These are phyloP conservation scores for Papilionanthe hybrid DNA, from an alignment of 116 monocot genomes.

Conservation along the genomic window DNA sequence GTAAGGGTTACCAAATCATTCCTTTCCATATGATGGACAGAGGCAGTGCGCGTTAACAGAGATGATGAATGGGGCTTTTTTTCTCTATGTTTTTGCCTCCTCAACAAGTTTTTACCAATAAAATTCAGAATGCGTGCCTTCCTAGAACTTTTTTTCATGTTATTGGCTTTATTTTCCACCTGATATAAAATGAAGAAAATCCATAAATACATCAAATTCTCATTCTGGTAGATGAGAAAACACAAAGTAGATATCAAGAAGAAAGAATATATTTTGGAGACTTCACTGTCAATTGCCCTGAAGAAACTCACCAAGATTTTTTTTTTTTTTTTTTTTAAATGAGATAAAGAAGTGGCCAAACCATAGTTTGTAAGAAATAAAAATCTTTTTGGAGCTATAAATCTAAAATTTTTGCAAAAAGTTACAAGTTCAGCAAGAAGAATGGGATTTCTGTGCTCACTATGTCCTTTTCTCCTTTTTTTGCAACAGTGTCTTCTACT, in stretches of 20 bases:
- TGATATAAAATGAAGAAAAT: constrained; percentile 10
- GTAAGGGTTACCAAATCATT: constrained; percentile 34
- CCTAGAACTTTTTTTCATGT: constrained; percentile 17
- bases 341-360: not conserved
- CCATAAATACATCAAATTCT: not conserved
- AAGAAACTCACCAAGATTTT: not conserved
- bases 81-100: constrained; percentile 14
- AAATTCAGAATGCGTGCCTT: constrained; percentile 18
- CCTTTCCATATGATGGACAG: constrained; percentile 61
- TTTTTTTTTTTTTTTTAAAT: not conserved
- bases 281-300: not conserved
- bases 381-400: not conserved
- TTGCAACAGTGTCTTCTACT: not conserved
- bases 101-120: constrained; percentile 22
- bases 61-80: constrained; percentile 32
- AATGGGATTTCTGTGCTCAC: constrained; percentile 2
- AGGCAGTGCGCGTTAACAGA: constrained; percentile 33
- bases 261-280: not conserved
- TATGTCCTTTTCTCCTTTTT: not conserved
- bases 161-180: constrained; percentile 16
- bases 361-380: not conserved
- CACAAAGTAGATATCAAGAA: constrained; percentile 2
- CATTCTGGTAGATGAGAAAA: not conserved
- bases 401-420: not conserved
- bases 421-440: not conserved